Evolutionary conservation across 805 yeast genomes (phyloP), one percentile per base, ranked within the genome.

Genomic region (Wickerhamiella azymoides): DNA sequence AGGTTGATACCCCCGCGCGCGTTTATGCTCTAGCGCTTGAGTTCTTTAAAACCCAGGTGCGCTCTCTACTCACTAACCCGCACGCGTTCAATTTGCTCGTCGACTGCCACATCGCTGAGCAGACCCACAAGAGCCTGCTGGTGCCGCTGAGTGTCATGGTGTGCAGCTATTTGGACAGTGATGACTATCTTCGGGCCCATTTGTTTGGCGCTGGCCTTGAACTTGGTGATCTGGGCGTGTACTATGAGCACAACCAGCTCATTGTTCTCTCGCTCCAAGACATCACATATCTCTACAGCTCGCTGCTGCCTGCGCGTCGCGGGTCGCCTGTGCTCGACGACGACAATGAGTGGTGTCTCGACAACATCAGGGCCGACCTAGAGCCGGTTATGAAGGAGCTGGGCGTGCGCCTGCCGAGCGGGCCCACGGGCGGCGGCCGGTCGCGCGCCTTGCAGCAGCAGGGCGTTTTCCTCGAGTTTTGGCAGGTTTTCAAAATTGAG

Each of bases 401-500:
- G 33, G 32, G 52, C 27, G 39, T 47, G 26, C 47, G 47, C 33
- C 53, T 56, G 40, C 58, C 58, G 33, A 48, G 52, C 10, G 14
- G 47, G 36, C 53, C 55, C 39, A 57, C 58, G 33, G 47, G 52
- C 10, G 14, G 16, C 8, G 33, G 33, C 14, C 51, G 38, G 27
- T 41, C 26, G 36, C 50, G 37, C 28, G 48, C 40, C 36, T 52
- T n/a, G 25, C 55, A 48, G n/a, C 61, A 44, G 39, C 56, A 43
- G 41, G 51, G 47, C 47, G 47, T 35, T 35, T 44, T 37, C 27
- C 50, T 45, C 27, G 58, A 52, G 45, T 59, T 55, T 14, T 62
- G 66, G 66, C 64, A 61, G 46, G 55, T 61, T 2, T 62, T 61
- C 49, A 52, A 53, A 35, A 51, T 61, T 13, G 61, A 56, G 24